phyloP scores from a whole-genome alignment of 257 asterid species.

The Paraleonurus japonicus region DNA sequence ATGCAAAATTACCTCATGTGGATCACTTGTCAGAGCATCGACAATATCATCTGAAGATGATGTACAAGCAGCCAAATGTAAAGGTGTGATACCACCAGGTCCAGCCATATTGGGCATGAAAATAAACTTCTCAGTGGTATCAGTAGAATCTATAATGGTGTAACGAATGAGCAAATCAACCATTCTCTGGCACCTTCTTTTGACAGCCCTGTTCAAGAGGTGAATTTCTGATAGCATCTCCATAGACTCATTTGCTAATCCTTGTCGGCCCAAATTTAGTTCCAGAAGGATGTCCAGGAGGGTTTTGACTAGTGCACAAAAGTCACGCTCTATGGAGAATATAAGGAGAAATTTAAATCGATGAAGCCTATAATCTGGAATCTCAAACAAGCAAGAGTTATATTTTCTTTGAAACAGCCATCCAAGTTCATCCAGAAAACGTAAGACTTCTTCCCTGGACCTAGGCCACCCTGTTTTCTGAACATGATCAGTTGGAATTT shows the following conservation, averaged over 20 bases:
- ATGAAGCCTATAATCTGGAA: constrained; percentile 51
- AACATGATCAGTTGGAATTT: constrained; percentile 26
- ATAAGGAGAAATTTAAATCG: constrained; percentile 69
- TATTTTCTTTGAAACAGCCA: constrained; percentile 87
- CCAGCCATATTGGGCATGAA: constrained; percentile 69
- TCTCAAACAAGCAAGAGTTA: constrained; percentile 42
- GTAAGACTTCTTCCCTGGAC: constrained; percentile 53
- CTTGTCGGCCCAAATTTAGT: constrained; percentile 51
- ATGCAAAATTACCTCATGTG: constrained; percentile 57
- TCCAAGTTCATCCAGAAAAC: constrained; percentile 82
- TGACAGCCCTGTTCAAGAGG: constrained; percentile 81
- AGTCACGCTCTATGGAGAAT: constrained; percentile 77
- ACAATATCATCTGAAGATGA: constrained; percentile 58
- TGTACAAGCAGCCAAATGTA: constrained; percentile 78
- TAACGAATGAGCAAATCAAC: constrained; percentile 55
- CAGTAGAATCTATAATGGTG: constrained; percentile 37
- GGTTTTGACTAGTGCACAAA: constrained; percentile 63
- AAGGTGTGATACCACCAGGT: constrained; percentile 86
- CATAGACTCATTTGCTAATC: constrained; percentile 49
- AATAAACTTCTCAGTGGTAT: constrained; percentile 40
- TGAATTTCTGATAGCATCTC: constrained; percentile 73
- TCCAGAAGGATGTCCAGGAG: constrained; percentile 71
- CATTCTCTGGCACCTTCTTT: constrained; percentile 60
- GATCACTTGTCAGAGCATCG: constrained; percentile 73
- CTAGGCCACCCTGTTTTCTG: constrained; percentile 34